These are phyloP conservation scores for Phialophora chinensis DNA, from an alignment of 2,329 filamentous ascomycete genomes.

Conservation along the genomic window DNA sequence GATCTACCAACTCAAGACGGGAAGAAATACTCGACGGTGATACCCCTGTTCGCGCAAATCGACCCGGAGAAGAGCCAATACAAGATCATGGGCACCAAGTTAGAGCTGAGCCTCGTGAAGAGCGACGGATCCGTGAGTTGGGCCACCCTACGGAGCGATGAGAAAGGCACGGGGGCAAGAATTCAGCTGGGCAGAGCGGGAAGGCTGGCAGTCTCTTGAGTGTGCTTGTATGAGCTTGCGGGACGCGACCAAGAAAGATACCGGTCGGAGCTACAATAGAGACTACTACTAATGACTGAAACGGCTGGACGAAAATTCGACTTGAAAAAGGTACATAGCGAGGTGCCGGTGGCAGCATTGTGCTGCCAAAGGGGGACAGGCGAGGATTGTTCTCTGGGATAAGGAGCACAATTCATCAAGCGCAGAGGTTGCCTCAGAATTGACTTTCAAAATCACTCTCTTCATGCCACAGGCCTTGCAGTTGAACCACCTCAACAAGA, in stretches of 20 bases:
- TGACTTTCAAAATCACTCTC: not conserved
- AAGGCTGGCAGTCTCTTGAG: constrained; percentile 48
- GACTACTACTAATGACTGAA: constrained; percentile 5
- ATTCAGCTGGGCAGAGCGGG: constrained; percentile 87
- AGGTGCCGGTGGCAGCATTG: constrained; percentile 1
- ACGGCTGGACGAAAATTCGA: constrained; percentile 7
- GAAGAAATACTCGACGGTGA: constrained; percentile 77
- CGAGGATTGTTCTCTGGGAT: not conserved
- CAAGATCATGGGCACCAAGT: constrained; percentile 85
- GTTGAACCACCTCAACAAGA: not conserved
- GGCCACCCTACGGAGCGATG: constrained; percentile 83
- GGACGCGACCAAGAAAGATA: not conserved
- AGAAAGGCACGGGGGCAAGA: constrained; percentile 75
- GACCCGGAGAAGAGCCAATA: constrained; percentile 75
- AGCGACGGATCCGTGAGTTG: constrained; percentile 70
- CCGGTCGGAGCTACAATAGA: not conserved
- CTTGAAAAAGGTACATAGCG: constrained; percentile 14
- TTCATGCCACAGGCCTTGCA: not conserved
- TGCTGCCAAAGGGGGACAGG: not conserved
- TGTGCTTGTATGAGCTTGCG: not conserved
- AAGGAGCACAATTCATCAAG: not conserved
- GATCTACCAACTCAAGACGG: constrained; percentile 85
- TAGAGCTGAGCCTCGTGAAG: constrained; percentile 77
- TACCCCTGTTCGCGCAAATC: constrained; percentile 79
- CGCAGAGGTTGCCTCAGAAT: not conserved